Conservation (phyloP, 1,139 yeast genomes). For the Debaryomyces singareniensis region DNA sequence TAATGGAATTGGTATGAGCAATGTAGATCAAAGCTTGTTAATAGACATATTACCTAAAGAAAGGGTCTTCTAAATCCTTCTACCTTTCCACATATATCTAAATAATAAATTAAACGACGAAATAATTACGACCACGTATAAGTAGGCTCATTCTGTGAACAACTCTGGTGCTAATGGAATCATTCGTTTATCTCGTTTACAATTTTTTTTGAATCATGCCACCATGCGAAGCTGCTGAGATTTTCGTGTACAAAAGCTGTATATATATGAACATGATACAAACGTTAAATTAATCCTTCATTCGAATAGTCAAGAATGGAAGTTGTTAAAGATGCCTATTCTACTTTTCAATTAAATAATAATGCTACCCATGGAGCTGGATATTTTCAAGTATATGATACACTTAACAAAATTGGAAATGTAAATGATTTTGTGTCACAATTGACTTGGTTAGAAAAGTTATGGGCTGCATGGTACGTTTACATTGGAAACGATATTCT, state of each 20-base stretch:
- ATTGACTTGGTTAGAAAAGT: slow-evolving; percentile 42
- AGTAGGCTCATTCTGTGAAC: too few relatives aligned
- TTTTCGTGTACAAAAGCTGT: background rate
- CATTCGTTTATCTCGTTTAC: slow-evolving; percentile 1
- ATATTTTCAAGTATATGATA: background rate
- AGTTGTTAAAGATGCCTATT: background rate
- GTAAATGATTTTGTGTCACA: background rate
- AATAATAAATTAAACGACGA: background rate
- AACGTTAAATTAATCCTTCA: background rate
- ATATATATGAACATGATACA: background rate
- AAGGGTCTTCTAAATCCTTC: slow-evolving; percentile 48
- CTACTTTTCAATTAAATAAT: background rate
- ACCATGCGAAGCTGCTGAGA: background rate
- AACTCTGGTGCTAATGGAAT: background rate
- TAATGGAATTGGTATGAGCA: slow-evolving; percentile 39
- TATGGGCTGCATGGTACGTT: slow-evolving; percentile 77
- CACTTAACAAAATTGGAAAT: background rate
- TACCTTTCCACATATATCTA: background rate
- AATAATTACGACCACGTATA: background rate
- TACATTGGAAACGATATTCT: slow-evolving; percentile 69
- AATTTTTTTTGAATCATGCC: slow-evolving; percentile 1
- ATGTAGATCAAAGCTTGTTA: slow-evolving; percentile 49
- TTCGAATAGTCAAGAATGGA: background rate
- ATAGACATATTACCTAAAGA: slow-evolving; percentile 81
- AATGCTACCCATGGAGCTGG: background rate